A percentile compares a stretch with the other conserved stretches of the same genome.
phyloP scores from a whole-genome alignment of 306 rosid genomes.

The barrel medic (Medicago truncatula) region MtrunA17r5.0-ANR NC_053045.1:31233501-31234000 shows the following conservation, averaged over 20 bases:
- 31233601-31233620: too few species aligned
- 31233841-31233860: constrained; percentile 26
- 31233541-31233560: too few species aligned
- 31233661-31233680: constrained; percentile 40
- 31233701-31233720: neutral
- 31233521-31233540: too few species aligned
- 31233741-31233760: constrained; percentile 8
- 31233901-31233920: neutral
- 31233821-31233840: constrained; percentile 30
- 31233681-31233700: neutral
- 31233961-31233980: neutral
- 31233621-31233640: too few species aligned
- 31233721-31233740: neutral
- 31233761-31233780: neutral
- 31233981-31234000: too few species aligned
- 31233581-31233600: too few species aligned
- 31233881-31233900: constrained; percentile 2
- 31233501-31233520: too few species aligned
- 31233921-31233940: neutral
- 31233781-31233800: neutral
- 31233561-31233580: too few species aligned
- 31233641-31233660: too few species aligned
- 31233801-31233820: neutral
- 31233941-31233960: neutral
- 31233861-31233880: neutral